phyloP scores from a whole-genome alignment of 257 asterid species.

The Marsdenia floribunda region DNA sequence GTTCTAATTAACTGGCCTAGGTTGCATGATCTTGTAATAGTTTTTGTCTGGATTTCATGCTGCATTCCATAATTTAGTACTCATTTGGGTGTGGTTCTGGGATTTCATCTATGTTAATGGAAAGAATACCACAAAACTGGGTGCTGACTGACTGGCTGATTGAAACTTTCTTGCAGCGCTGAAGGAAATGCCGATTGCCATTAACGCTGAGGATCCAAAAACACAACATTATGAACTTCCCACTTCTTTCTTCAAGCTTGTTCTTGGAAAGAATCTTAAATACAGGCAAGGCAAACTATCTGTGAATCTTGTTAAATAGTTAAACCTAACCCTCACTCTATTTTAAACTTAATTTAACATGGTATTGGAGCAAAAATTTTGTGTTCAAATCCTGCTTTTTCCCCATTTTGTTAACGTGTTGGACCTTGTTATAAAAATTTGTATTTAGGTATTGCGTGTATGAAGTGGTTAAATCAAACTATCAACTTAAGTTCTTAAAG shows the following conservation, averaged over 20 bases:
- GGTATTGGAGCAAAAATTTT: too few species aligned
- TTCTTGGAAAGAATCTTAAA: slow-evolving; percentile 83
- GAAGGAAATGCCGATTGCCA: slow-evolving; percentile 83
- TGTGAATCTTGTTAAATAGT: not conserved
- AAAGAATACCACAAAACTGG: not conserved
- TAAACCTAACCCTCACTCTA: too few species aligned
- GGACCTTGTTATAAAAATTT: too few species aligned
- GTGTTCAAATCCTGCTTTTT: too few species aligned
- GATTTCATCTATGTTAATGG: not conserved
- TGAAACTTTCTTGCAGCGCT: slow-evolving; percentile 48
- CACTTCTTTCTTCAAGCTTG: slow-evolving; percentile 84
- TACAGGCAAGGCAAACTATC: slow-evolving; percentile 47
- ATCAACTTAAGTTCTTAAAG: too few species aligned
- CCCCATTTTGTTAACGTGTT: too few species aligned
- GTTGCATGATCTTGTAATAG: not conserved
- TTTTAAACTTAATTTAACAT: too few species aligned
- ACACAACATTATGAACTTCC: slow-evolving; percentile 88
- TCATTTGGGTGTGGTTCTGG: not conserved
- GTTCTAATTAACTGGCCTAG: not conserved
- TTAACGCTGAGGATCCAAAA: slow-evolving; percentile 71
- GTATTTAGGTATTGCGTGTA: too few species aligned
- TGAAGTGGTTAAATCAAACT: too few species aligned
- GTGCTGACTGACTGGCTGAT: slow-evolving; percentile 10
- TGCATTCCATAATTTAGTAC: not conserved
- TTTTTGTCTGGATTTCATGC: not conserved